Evolutionary conservation across 2,329 filamentous ascomycete species (phyloP).

Genomic region (Pseudogymnoascus sp.): DNA sequence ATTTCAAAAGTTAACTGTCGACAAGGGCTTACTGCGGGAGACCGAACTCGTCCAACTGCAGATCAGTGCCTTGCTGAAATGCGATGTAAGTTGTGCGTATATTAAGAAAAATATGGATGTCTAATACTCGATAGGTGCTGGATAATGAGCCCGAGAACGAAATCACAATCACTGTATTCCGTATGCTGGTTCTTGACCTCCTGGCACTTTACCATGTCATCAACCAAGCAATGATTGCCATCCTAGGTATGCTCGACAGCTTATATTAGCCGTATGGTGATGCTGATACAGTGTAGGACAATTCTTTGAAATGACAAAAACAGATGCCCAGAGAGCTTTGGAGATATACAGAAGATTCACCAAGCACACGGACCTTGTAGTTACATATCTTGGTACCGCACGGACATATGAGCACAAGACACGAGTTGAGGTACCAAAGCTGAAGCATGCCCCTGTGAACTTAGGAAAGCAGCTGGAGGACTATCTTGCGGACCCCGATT

Average conservation of each 20-base stretch:
- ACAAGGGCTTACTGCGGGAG: constrained; percentile 86
- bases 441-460: constrained; percentile 94
- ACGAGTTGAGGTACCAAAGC: constrained; percentile 85
- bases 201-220: constrained; percentile 86
- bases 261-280: not conserved
- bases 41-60: constrained; percentile 86
- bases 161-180: constrained; percentile 89
- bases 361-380: constrained; percentile 84
- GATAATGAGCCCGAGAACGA: constrained; percentile 89
- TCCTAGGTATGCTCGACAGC: constrained; percentile 58
- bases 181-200: constrained; percentile 82
- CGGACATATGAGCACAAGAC: constrained; percentile 89
- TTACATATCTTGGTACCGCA: constrained; percentile 79
- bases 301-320: constrained; percentile 96
- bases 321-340: constrained; percentile 86
- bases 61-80: constrained; percentile 76
- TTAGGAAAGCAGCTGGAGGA: constrained; percentile 84
- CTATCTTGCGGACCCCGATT: constrained; percentile 89
- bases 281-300: constrained; percentile 51
- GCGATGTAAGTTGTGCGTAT: constrained; percentile 58
- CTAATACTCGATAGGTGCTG: constrained; percentile 53
- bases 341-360: constrained; percentile 88
- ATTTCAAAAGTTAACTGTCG: constrained; percentile 76
- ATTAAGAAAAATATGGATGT: not conserved
- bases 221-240: constrained; percentile 95